Base-by-base conservation (phyloP, 2,329 filamentous ascomycete species). In the Cytospora piceae region DNA sequence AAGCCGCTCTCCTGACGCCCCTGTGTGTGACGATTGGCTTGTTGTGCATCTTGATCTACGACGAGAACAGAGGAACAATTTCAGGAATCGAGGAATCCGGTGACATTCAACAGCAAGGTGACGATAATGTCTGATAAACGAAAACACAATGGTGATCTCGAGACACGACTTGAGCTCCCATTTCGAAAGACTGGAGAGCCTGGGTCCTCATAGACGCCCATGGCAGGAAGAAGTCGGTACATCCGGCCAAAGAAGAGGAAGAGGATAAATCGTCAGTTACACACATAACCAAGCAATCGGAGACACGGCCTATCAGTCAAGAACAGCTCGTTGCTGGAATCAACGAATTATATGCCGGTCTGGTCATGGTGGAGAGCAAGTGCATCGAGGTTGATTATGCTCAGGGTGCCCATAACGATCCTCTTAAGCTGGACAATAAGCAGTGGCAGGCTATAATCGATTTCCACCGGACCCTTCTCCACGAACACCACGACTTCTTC, bases 401-500 rank as follows among this genome's bases (percentile, higher is more conserved):
- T 0, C 85, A 87, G 54, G 82, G 81, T 0, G 78, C 79, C 0
- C 79, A 82, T 4, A 79, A 78, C 0, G 77, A 80, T 2, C 71
- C 78, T 2, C 75, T 74, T 0, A 80, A 81, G 20, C 74, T 89
- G 0, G 87, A 81, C 29, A 80, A 85, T 51, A 88, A 94, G 60
- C 91, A 96, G 71, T 97, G 92, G 90, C 90, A 96, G 69, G 90
- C 91, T 0, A 77, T 97, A 0, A 93, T 96, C 51, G 89, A 90
- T 0, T 75, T 97, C 0, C 94, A 98, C 70, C 82, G 92, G 0
- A 95, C 92, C 0, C 75, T 96, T 0, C 78, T 97, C 0, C 87
- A 95, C 68, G 92, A 96, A 67, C 90, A 94, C 65, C 90, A 94
- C 65, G 92, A 94, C 68, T 94, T 94, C 72, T 94, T 97, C 65